Conservation (phyloP, 148 eudicot genomes). For the Fallopia convolvulus region DNA sequence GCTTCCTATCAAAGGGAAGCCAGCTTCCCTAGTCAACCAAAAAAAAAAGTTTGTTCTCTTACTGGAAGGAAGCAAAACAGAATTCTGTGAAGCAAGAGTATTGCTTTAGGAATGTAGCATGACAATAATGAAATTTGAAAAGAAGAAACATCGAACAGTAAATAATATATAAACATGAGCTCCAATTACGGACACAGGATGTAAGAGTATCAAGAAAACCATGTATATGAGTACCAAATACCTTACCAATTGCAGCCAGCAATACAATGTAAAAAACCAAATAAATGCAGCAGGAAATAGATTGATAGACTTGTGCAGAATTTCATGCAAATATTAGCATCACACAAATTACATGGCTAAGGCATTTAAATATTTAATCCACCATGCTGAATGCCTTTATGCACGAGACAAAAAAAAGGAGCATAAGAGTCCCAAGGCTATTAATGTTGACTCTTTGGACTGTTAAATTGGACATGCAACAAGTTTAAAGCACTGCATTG, state of each 20-base stretch:
- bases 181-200: neutral
- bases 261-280: neutral
- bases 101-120: neutral
- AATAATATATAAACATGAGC: too few relatives aligned
- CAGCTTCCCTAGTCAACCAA: neutral
- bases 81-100: neutral
- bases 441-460: neutral
- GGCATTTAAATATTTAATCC: neutral
- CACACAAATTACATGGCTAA: neutral
- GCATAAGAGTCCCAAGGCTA: neutral
- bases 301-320: neutral
- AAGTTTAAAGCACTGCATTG: neutral
- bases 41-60: neutral
- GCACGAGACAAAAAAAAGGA: neutral
- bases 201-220: neutral
- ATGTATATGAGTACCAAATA: neutral
- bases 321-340: neutral
- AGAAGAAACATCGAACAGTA: too few relatives aligned
- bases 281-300: neutral
- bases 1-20: neutral
- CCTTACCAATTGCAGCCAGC: neutral
- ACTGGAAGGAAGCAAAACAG: too few relatives aligned
- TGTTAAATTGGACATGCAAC: neutral
- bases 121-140: neutral
- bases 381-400: neutral